Evolutionary conservation across 2,329 filamentous ascomycete species (phyloP), one percentile per base, ranked within the genome.

Genomic region (Trichophyton mentagrophytes): DNA sequence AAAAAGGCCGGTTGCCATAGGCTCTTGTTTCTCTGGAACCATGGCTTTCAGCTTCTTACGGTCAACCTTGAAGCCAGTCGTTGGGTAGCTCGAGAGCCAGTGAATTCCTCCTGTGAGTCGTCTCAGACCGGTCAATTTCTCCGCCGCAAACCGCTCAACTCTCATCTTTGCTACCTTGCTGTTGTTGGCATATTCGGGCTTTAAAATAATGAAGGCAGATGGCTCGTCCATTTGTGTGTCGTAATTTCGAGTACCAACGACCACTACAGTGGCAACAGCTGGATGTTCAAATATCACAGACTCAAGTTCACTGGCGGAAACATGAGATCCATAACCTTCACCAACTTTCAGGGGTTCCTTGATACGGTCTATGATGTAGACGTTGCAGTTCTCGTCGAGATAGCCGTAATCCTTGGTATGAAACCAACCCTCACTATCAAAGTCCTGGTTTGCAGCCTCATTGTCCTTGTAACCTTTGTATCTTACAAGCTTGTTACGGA

Each of bases 391-490:
- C 56, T 80, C 77, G 69, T 95, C 88, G 67, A 88, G 83, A 64
- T 88, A 85, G 5, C 89, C 88, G 33, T 96, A 84, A 68, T 96
- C 90, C 1, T 90, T 91, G 0, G 90, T 95, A 73, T 86, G 91
- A 79, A 95, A 95, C 77, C 85, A 96, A 0, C 89, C 89, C 65
- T 93, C 89, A 3, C 66, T 64, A 0, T 80, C 80, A 40, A 85
- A 71, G 49, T 82, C 77, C n/a, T 71, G 74, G 2, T 83, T 85
- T 1, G 78, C 81, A 59, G 78, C 74, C 0, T 77, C 75, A 65
- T 85, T 85, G 68, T 83, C 81, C 65, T 80, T 76, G 64, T 83
- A 85, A 20, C 82, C 83, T 66, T 78, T 75, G 73, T 85, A 85
- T 9, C 64, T 64, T 22, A 57, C 51, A 17, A 64, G 61, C 2